Conservation (phyloP, 139 green algal species). For the Microglena sp. region DNA sequence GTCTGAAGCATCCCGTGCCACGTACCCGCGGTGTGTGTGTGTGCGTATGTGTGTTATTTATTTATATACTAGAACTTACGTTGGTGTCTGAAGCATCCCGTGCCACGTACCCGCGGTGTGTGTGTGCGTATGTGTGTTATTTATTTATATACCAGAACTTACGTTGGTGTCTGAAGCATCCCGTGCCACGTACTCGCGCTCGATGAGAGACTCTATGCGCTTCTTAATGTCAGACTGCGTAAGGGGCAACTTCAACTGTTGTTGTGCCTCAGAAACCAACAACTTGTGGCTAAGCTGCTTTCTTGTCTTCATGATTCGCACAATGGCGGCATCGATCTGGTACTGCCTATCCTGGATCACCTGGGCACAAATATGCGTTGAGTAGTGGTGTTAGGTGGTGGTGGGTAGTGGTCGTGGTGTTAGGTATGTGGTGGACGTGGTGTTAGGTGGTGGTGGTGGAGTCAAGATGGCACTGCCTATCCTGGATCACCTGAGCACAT, state of each 20-base stretch:
- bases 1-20: too few species aligned
- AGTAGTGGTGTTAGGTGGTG: not conserved
- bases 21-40: too few species aligned
- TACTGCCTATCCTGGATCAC: conserved; percentile 85
- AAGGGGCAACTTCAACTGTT: conserved; percentile 89
- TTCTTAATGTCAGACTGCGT: conserved; percentile 88
- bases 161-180: conserved; percentile 65
- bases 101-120: too few species aligned
- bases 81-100: too few species aligned
- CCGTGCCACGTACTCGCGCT: conserved; percentile 93
- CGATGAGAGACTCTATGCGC: conserved; percentile 95
- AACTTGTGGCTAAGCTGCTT: conserved; percentile 89
- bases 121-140: conserved; percentile 49
- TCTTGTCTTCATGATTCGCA: conserved; percentile 98
- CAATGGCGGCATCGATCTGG: conserved; percentile 92
- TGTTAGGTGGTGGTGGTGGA: not conserved
- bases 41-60: too few species aligned
- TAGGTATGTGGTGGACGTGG: not conserved
- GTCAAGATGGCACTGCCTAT: not conserved
- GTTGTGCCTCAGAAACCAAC: conserved; percentile 82
- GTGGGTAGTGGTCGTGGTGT: not conserved
- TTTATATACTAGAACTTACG: too few species aligned
- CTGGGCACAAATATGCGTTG: conserved; percentile 19
- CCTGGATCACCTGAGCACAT: not conserved
- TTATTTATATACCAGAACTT: too few species aligned